Base-by-base conservation (phyloP, 129 eudicot genomes). In the Smallanthus sonchifolius region DNA sequence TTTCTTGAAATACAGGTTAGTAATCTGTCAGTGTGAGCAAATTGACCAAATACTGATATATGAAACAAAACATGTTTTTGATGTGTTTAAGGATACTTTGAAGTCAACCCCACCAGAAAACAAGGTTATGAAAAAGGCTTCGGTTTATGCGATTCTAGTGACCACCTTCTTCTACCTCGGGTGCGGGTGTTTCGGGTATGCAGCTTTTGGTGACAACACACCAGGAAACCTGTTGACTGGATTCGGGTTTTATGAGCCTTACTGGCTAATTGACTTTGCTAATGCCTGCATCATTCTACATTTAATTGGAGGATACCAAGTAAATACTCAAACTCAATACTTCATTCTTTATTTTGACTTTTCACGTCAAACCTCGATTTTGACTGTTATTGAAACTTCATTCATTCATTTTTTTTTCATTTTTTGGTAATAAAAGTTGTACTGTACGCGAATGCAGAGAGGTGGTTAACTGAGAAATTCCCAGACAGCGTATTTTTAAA, bases 191-290 rank as follows among this genome's bases (percentile, higher is more conserved):
- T 89, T 90, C 11, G 96, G 95, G 5, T 92, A 92, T 73, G 96
- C 98, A 54, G 98, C 98, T 39, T 92, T 92, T 49, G 95, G 96
- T 17, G 71, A 89, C 34, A 59, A 82, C 17, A 87, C 98, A 7
- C 98, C 98, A 0, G 98, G 98, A 35, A 88, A 92, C 77, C 88
- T 89, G 49, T 77, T 92, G 84, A 86, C 95, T 2, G 98, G 98
- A 17, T 87, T 92, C 44, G 94, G 91, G 34, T 83, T 81, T 77
- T 92, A 87, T 7, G 96, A 86, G 78, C 95, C 98, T 17, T 86
- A 80, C 64, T 92, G 95, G 98, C 96, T 89, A 48, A 66, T 92
- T 13, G 91, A 89, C 84, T 87, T 89, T 75, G 98, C 98, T 30
- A 92, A 92, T 49, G 90, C 83, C 16, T 92, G 98, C 87, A 78